Percentiles rank a stretch among this genome's conserved stretches.
phyloP scores from a whole-genome alignment of 768 basidiomycete genomes.

The Russula compacta region DNA sequence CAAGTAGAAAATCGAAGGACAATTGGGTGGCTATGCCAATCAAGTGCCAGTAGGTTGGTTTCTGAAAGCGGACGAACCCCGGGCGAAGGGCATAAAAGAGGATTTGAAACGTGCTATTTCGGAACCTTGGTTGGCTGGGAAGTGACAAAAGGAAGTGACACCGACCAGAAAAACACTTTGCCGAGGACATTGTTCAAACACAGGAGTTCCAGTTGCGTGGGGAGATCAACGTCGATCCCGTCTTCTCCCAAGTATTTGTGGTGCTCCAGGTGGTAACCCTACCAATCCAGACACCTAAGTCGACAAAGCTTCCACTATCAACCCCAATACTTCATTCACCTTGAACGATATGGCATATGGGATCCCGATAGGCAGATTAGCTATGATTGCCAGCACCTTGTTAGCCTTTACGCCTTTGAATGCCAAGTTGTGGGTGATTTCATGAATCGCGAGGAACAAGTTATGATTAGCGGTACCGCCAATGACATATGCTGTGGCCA shows the following conservation, averaged over 20 bases:
- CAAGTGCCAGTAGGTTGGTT: slow-evolving; percentile 73
- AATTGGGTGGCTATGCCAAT: slow-evolving; percentile 67
- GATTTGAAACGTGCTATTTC: slow-evolving; percentile 84
- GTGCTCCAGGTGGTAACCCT: slow-evolving; percentile 93
- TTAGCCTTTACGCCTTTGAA: slow-evolving; percentile 78
- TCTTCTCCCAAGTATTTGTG: slow-evolving; percentile 95
- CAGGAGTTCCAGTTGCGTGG: slow-evolving; percentile 75
- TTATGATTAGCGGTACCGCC: slow-evolving; percentile 98
- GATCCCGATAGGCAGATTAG: slow-evolving; percentile 88
- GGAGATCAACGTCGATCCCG: slow-evolving; percentile 92
- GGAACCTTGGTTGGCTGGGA: background rate
- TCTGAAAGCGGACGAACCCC: slow-evolving; percentile 81
- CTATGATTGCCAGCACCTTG: slow-evolving; percentile 80
- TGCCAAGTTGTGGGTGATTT: slow-evolving; percentile 96
- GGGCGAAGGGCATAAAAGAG: slow-evolving; percentile 97
- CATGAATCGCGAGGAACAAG: slow-evolving; percentile 95
- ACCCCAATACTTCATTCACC: slow-evolving; percentile 31
- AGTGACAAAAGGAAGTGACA: background rate
- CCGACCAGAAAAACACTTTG: slow-evolving; percentile 93
- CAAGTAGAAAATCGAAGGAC: slow-evolving; percentile 60
- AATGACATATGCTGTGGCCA: slow-evolving; percentile 71
- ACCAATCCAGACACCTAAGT: background rate
- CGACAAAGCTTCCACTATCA: background rate
- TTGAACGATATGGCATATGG: slow-evolving; percentile 97
- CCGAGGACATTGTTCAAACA: slow-evolving; percentile 92